Evolutionary conservation across 345 rosid species (phyloP).

Genomic region (Microthlaspi erraticum): DNA sequence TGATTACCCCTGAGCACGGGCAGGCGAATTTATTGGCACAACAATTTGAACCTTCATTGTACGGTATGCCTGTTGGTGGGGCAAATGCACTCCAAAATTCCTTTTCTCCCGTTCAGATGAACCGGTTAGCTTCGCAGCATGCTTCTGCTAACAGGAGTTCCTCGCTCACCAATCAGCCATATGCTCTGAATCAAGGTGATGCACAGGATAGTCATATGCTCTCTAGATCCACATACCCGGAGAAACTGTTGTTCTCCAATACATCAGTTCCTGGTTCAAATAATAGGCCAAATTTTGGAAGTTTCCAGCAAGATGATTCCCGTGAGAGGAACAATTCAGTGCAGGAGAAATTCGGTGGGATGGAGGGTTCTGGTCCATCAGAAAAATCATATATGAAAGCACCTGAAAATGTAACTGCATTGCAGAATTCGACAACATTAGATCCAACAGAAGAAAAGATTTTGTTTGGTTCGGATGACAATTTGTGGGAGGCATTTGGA

Average conservation of each 20-base stretch:
- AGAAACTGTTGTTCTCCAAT: slow-evolving; percentile 45
- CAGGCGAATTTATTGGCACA: slow-evolving; percentile 61
- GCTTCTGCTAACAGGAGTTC: slow-evolving; percentile 56
- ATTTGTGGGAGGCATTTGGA: slow-evolving; percentile 82
- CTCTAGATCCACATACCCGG: slow-evolving; percentile 59
- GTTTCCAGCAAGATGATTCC: slow-evolving; percentile 51
- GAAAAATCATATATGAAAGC: slow-evolving; percentile 55
- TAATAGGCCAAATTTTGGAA: slow-evolving; percentile 52
- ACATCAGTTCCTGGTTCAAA: slow-evolving; percentile 51
- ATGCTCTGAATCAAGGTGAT: slow-evolving; percentile 53
- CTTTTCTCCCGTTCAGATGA: slow-evolving; percentile 57
- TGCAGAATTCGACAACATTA: slow-evolving; percentile 65
- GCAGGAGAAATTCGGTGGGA: slow-evolving; percentile 50
- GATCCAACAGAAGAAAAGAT: slow-evolving; percentile 94
- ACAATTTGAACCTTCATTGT: slow-evolving; percentile 71
- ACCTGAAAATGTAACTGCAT: slow-evolving; percentile 42
- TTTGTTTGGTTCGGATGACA: slow-evolving; percentile 89
- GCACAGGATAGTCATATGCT: slow-evolving; percentile 54
- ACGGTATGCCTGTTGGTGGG: slow-evolving; percentile 62
- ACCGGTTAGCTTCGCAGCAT: slow-evolving; percentile 52
- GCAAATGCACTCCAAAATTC: slow-evolving; percentile 53
- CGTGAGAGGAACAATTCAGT: slow-evolving; percentile 45
- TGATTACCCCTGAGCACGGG: slow-evolving; percentile 66
- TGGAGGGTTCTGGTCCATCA: slow-evolving; percentile 48
- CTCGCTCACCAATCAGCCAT: slow-evolving; percentile 55